Conservation (phyloP, 208 protist genomes). For the Trypanosoma cruzi region DNA sequence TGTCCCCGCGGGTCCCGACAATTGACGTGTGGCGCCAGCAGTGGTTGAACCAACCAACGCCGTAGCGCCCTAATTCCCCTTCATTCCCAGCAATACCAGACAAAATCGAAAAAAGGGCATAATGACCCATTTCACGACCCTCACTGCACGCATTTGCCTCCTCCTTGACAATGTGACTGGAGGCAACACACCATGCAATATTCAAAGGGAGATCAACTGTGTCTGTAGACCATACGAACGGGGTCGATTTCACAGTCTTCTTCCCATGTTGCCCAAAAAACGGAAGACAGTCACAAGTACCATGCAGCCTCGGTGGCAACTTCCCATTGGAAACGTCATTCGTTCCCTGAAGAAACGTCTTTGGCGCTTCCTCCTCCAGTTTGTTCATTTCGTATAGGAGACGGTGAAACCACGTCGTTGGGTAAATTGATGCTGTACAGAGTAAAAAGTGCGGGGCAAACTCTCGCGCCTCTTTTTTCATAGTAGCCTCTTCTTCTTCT, state of each 20-base stretch:
- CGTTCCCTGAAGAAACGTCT: not conserved
- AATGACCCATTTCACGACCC: conserved; percentile 6
- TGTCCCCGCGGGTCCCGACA: not conserved
- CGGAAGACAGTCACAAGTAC: conserved; percentile 15
- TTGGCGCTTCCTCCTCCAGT: conserved; percentile 17
- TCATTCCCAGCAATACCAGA: not conserved
- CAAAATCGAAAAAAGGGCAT: conserved; percentile 25
- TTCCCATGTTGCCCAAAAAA: not conserved
- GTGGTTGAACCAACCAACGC: conserved; percentile 31
- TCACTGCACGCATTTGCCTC: conserved; percentile 18
- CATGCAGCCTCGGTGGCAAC: not conserved
- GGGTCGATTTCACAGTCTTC: not conserved
- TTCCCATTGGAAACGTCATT: not conserved
- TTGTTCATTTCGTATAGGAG: conserved; percentile 24
- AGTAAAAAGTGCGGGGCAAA: conserved; percentile 24
- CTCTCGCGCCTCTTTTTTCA: not conserved
- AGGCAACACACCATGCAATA: conserved; percentile 29
- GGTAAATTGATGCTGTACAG: conserved; percentile 14
- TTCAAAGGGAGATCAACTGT: conserved; percentile 22
- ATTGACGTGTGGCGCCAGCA: conserved; percentile 16
- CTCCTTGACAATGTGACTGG: conserved; percentile 32
- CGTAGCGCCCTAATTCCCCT: conserved; percentile 13
- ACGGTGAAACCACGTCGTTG: conserved; percentile 25
- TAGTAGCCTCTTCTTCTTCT: not conserved
- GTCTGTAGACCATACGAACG: conserved; percentile 28